A percentile compares a stretch with the other conserved stretches of the same genome.
Conservation (phyloP, 352 stramenopile species). For the Phytophthora idaei region DNA sequence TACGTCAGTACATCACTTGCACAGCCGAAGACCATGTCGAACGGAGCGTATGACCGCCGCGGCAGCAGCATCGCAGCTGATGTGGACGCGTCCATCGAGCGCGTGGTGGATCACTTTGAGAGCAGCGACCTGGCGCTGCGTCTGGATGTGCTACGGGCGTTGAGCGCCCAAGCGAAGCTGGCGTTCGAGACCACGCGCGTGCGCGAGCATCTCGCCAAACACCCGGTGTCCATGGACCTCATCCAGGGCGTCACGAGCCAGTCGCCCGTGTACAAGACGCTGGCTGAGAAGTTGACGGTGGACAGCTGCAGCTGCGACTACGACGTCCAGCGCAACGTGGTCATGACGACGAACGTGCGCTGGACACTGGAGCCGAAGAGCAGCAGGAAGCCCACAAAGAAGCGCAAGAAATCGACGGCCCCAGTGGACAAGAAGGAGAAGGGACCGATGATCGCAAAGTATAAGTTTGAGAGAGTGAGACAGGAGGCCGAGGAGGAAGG, state of each 20-base stretch:
- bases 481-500: constrained; percentile 22
- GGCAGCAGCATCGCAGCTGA: constrained; percentile 65
- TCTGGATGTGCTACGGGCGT: constrained; percentile 65
- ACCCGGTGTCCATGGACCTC: constrained; percentile 69
- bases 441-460: constrained; percentile 47
- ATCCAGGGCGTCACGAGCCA: constrained; percentile 54
- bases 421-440: constrained; percentile 13
- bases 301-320: constrained; percentile 71
- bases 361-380: constrained; percentile 49
- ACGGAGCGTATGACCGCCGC: constrained; percentile 51
- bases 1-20: constrained; percentile 24
- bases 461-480: constrained; percentile 53
- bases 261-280: constrained; percentile 52
- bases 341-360: constrained; percentile 61
- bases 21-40: constrained; percentile 23
- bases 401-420: constrained; percentile 38
- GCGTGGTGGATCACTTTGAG: constrained; percentile 75
- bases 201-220: constrained; percentile 59
- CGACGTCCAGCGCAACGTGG: constrained; percentile 61
- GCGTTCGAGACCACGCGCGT: constrained; percentile 73
- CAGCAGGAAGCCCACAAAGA: constrained; percentile 47
- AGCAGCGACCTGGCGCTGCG: constrained; percentile 69
- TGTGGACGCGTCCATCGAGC: constrained; percentile 74
- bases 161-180: constrained; percentile 63
- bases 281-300: constrained; percentile 47